Base-by-base conservation (phyloP, 768 basidiomycete genomes). In the Tylopilus balloui region DNA sequence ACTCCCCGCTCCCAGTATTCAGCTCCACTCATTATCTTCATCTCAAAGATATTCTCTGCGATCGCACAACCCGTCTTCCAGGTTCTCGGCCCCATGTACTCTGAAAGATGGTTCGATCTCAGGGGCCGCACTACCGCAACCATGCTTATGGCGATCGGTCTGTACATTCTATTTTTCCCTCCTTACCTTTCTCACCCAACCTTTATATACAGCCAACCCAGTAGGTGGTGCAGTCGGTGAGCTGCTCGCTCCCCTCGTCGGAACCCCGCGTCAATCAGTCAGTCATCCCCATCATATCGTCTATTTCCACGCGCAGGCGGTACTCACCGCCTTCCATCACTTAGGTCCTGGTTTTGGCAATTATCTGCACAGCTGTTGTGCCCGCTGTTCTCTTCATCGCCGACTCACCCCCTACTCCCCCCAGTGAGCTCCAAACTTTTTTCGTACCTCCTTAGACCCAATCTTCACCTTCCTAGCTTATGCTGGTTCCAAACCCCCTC, bases 61-160 rank as follows among this genome's bases (percentile, higher is more conserved):
- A 65, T 88, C 39, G 72, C 86, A 3, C 85, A 88, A 59, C 81
- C 88, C 3, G 70, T 83, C 13, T 91, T 80, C 64, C 88, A 88
- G 67, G 78, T 92, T 21, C 69, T 91, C 9, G 86, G 85, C 6
- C 87, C 90, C 2, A 83, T 79, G 45, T 92, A 85, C 65, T 90
- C 89, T 0, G 86, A 92, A 62, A 78, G 69, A 27, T 92, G 90
- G 90, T 92, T 92, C 58, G 81, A 86, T 52, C 67, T 90, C 40
- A 72, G 78, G 50, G 81, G 84, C 13, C 75, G 90, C 35, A 90
- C 86, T 3, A 91, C 89, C 0, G 87, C 87, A 12, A 92, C 79
- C n/a, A 79, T 79, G 78, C 39, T 76, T 31, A 70, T 81, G 45
- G 71, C 78, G 9, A 57, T 80, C 24, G 68, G 77, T 73, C 28